A percentile compares a stretch with the other conserved stretches of the same genome.
Conservation (phyloP, 129 eudicot genomes). For the Artemisia annua region DNA sequence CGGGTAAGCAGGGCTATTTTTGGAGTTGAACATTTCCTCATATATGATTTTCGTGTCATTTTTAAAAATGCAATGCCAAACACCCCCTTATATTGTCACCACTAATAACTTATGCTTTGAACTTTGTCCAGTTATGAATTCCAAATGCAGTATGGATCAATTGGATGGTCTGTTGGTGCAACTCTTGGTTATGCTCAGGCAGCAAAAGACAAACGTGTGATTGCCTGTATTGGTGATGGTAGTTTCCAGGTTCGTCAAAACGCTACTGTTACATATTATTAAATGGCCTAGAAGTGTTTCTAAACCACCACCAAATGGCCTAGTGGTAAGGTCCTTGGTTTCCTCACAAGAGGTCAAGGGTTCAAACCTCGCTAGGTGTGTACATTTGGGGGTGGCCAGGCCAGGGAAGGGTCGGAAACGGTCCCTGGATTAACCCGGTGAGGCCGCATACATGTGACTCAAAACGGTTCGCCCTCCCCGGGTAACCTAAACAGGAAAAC, state of each 20-base stretch:
- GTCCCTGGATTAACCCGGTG: too few species aligned
- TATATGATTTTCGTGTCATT: not conserved
- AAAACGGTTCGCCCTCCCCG: too few species aligned
- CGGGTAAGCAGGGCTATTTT: constrained; percentile 44
- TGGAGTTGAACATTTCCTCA: not conserved
- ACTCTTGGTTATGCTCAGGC: constrained; percentile 96
- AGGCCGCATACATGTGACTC: too few species aligned
- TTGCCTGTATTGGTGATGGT: constrained; percentile 92
- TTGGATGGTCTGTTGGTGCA: constrained; percentile 96
- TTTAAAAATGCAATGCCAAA: too few species aligned
- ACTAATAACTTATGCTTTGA: not conserved
- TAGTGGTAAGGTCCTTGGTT: too few species aligned
- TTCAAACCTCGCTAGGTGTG: too few species aligned
- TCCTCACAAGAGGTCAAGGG: too few species aligned
- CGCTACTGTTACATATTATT: not conserved
- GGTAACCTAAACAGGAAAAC: too few species aligned
- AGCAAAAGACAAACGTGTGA: constrained; percentile 71
- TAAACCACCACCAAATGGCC: too few species aligned
- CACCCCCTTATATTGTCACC: not conserved
- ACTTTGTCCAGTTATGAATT: constrained; percentile 64
- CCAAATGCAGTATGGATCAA: constrained; percentile 97
- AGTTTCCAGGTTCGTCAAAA: constrained; percentile 72
- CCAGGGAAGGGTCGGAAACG: too few species aligned
- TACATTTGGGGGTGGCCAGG: too few species aligned
- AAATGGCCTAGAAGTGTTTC: not conserved